Evolutionary conservation across 2,329 filamentous ascomycete genomes (phyloP).

Genomic region (Trichoderma sp.): DNA sequence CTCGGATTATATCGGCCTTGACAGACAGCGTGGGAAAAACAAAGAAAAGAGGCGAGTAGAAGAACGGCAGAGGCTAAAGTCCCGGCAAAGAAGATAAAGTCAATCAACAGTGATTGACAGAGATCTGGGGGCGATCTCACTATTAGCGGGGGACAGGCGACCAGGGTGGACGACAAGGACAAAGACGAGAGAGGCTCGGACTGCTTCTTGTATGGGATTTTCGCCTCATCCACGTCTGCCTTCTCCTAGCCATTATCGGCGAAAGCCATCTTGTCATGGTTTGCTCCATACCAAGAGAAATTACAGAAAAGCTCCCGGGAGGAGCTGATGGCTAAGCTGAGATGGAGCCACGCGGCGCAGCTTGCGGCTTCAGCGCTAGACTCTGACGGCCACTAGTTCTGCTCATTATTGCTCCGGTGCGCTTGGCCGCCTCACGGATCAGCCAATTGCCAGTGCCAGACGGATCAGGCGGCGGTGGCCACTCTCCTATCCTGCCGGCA

Average conservation of each 20-base stretch:
- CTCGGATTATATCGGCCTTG: neutral
- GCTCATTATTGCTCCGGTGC: conserved; percentile 1
- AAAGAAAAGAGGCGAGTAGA: no score
- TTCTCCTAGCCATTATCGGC: neutral
- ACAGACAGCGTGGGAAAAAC: neutral
- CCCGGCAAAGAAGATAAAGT: neutral
- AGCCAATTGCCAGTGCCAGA: neutral
- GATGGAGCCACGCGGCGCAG: conserved; percentile 19
- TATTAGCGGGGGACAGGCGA: neutral
- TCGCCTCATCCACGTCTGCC: neutral
- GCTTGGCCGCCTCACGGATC: neutral
- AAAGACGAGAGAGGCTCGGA: neutral
- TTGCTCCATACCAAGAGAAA: conserved; percentile 8
- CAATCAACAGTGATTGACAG: neutral
- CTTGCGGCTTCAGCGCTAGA: conserved; percentile 5
- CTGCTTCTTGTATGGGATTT: neutral
- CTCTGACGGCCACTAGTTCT: neutral
- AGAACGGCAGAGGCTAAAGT: neutral
- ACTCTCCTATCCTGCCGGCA: neutral
- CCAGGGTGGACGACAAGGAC: neutral
- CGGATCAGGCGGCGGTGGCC: conserved; percentile 11
- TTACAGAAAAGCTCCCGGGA: neutral
- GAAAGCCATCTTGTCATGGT: neutral
- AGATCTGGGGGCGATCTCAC: neutral
- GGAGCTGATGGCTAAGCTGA: conserved; percentile 9